Evolutionary conservation across 305 asterid species (phyloP).

Genomic region (Solanum chacoense): DNA sequence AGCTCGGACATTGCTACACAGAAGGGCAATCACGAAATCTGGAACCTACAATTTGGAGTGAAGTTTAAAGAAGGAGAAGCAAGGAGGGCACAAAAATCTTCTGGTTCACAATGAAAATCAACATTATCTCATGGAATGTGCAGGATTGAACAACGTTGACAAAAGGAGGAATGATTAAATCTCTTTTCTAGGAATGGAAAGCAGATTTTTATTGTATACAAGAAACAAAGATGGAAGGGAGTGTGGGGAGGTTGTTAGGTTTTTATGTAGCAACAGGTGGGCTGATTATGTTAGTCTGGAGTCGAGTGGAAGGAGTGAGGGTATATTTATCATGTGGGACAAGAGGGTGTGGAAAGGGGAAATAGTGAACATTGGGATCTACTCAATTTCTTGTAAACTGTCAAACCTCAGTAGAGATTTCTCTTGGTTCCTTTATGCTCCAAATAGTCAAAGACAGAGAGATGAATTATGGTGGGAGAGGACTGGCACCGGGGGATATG

Average conservation of each 20-base stretch:
- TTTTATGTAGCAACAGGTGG: background rate
- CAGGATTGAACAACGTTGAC: background rate
- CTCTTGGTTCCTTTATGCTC: background rate
- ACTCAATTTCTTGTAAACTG: background rate
- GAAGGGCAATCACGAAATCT: background rate
- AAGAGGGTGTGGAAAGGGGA: background rate
- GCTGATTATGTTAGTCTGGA: background rate
- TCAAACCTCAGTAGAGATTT: background rate
- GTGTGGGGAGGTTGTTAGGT: background rate
- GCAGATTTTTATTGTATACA: background rate
- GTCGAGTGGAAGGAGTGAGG: background rate
- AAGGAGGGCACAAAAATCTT: background rate
- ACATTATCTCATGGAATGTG: background rate
- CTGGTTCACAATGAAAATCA: background rate
- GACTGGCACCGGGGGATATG: background rate
- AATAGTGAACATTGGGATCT: background rate
- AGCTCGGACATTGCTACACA: background rate
- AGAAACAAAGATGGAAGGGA: background rate
- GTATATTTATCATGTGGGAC: background rate
- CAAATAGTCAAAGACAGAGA: background rate
- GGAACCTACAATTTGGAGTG: background rate
- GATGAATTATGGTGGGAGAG: background rate
- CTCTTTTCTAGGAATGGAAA: background rate
- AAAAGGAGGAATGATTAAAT: background rate
- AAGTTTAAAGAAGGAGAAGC: background rate